phyloP scores from a whole-genome alignment of 2,329 filamentous ascomycete species.

The Dactylellina parvicollis region DNA sequence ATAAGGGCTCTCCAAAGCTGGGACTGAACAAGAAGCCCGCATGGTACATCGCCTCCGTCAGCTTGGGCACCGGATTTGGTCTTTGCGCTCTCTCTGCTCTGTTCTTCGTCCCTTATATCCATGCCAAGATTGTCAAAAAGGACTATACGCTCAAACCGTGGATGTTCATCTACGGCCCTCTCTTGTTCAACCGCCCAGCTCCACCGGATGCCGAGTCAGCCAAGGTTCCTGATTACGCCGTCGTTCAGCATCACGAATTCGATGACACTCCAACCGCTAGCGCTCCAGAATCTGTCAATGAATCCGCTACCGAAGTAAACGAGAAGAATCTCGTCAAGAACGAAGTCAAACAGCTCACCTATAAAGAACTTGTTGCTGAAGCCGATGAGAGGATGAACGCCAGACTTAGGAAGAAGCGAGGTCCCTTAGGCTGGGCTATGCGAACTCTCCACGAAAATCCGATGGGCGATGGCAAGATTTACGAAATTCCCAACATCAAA shows the following conservation, averaged over 20 bases:
- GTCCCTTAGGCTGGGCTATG: constrained; percentile 85
- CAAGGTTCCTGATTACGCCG: constrained; percentile 78
- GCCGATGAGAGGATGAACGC: constrained; percentile 70
- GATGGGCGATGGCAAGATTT: constrained; percentile 76
- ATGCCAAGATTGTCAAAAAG: constrained; percentile 69
- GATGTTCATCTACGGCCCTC: constrained; percentile 67
- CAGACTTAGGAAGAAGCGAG: constrained; percentile 70
- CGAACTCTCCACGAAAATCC: constrained; percentile 78
- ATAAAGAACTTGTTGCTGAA: constrained; percentile 71
- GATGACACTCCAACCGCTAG: constrained; percentile 61
- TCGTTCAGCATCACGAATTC: constrained; percentile 73
- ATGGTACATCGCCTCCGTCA: constrained; percentile 70
- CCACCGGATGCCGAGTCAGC: constrained; percentile 64
- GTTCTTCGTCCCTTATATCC: constrained; percentile 71
- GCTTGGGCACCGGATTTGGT: constrained; percentile 66
- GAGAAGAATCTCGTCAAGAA: constrained; percentile 64
- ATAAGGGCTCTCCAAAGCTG: constrained; percentile 79
- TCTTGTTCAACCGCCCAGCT: constrained; percentile 64
- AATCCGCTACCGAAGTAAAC: constrained; percentile 58
- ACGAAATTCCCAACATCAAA: constrained; percentile 77
- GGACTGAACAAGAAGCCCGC: constrained; percentile 72
- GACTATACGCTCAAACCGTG: constrained; percentile 71
- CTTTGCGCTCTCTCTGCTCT: constrained; percentile 65
- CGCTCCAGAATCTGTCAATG: constrained; percentile 56
- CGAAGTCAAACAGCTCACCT: constrained; percentile 68